A percentile compares a stretch with the other conserved stretches of the same genome.
These are phyloP conservation scores for Tolypocladium cylindrosporum DNA, from an alignment of 2,329 filamentous ascomycete genomes.

Conservation along the genomic window DNA sequence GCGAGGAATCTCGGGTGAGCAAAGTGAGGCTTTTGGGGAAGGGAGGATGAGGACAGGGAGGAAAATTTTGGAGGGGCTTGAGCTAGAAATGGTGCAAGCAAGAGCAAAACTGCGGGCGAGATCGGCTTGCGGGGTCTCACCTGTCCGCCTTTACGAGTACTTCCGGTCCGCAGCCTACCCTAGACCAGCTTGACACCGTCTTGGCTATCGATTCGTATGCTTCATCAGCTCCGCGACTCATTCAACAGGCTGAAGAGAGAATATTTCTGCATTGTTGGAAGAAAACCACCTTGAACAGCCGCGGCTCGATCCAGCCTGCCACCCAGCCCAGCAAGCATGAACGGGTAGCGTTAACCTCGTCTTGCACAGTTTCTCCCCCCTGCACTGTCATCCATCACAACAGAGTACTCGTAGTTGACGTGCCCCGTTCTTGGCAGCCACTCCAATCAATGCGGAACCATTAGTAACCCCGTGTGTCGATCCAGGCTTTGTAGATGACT, in stretches of 20 bases:
- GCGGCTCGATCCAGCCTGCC: too few relatives aligned
- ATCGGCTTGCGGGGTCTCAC: constrained; percentile 7
- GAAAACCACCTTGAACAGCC: neutral
- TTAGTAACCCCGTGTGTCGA: neutral
- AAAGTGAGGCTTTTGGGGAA: neutral
- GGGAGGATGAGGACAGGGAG: neutral
- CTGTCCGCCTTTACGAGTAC: neutral
- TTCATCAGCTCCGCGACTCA: too few relatives aligned
- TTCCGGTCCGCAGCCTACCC: neutral
- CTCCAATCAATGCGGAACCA: neutral
- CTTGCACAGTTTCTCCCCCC: neutral
- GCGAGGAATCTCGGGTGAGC: neutral
- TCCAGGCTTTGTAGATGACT: neutral
- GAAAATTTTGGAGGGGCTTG: constrained; percentile 3
- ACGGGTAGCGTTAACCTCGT: neutral
- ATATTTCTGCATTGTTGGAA: too few relatives aligned
- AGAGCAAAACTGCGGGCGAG: constrained; percentile 4
- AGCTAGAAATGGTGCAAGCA: neutral
- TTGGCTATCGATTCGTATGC: too few relatives aligned
- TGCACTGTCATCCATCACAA: too few relatives aligned
- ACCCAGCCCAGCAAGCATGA: neutral
- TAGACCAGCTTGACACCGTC: neutral
- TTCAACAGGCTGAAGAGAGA: too few relatives aligned
- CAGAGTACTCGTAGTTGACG: too few relatives aligned
- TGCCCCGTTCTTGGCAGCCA: neutral